Percentiles rank a stretch among this genome's conserved stretches.
Evolutionary conservation across 2,329 filamentous ascomycete genomes (phyloP).

Genomic region (Emydomyces testavorans): DNA sequence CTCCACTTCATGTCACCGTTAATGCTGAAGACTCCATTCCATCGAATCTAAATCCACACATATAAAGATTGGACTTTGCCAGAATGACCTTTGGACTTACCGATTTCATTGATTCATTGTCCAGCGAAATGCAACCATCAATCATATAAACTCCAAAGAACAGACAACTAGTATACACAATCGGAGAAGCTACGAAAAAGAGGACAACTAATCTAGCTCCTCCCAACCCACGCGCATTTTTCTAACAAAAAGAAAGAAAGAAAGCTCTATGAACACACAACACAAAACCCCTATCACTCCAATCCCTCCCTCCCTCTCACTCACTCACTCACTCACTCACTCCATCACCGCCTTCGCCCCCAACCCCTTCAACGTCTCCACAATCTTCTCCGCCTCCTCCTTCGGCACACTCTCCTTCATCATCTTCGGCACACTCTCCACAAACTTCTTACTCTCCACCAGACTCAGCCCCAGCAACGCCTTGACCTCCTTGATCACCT

Average conservation of each 20-base stretch:
- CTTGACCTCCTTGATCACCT: conserved; percentile 99
- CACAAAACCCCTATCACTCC: too few species aligned
- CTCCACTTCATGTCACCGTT: too few species aligned
- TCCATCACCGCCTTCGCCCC: conserved; percentile 87
- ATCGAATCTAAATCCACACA: too few species aligned
- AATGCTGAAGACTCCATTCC: too few species aligned
- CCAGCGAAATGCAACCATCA: neutral
- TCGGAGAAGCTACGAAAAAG: neutral
- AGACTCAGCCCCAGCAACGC: conserved; percentile 83
- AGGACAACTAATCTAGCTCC: neutral
- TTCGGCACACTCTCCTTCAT: conserved; percentile 99
- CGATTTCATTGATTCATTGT: conserved; percentile 7
- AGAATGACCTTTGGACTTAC: too few species aligned
- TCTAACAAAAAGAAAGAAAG: too few species aligned
- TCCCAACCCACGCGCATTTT: conserved; percentile 2
- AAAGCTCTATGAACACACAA: too few species aligned
- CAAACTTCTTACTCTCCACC: conserved; percentile 99
- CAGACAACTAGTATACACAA: conserved; percentile 10
- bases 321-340: too few species aligned
- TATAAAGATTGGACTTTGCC: neutral
- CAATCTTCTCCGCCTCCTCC: conserved; percentile 98
- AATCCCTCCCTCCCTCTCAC: too few species aligned
- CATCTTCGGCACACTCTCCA: conserved; percentile 92
- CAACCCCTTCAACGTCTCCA: conserved; percentile 84
- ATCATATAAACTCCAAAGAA: conserved; percentile 7